These are phyloP conservation scores for Alternaria metachromatica DNA, from an alignment of 2,329 filamentous ascomycete species.

Conservation along the genomic window DNA sequence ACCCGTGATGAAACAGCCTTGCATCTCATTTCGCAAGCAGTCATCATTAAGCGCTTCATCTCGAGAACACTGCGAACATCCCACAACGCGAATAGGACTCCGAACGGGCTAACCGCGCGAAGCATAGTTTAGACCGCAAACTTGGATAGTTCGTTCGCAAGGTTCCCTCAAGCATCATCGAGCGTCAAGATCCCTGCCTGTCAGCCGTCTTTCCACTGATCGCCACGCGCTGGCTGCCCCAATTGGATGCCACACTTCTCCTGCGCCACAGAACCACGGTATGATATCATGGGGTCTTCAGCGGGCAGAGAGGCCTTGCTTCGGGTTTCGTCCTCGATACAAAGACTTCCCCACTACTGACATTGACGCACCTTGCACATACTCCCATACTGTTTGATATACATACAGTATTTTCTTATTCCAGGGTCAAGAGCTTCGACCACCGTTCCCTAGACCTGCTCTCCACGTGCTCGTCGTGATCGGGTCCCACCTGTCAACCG, in stretches of 20 bases:
- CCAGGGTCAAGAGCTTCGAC: neutral
- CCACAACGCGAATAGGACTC: neutral
- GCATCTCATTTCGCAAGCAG: neutral
- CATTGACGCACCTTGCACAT: constrained; percentile 2
- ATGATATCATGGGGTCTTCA: constrained; percentile 34
- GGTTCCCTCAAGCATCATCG: constrained; percentile 25
- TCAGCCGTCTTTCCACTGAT: constrained; percentile 25
- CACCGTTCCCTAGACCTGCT: neutral
- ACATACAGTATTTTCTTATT: neutral
- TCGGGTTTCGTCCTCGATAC: constrained; percentile 12
- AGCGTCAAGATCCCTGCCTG: constrained; percentile 28
- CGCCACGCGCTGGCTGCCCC: constrained; percentile 2
- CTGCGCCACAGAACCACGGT: constrained; percentile 28
- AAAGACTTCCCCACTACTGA: constrained; percentile 1
- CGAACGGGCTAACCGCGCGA: neutral
- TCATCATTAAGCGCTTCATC: neutral
- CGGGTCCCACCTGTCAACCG: neutral
- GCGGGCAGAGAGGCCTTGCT: constrained; percentile 15
- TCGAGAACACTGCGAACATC: neutral
- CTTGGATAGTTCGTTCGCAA: constrained; percentile 6
- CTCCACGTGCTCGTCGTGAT: neutral
- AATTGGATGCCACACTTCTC: constrained; percentile 31
- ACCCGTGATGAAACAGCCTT: neutral
- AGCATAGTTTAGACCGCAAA: constrained; percentile 9
- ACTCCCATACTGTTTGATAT: neutral